phyloP scores from a whole-genome alignment of 805 yeast species.

The Tetrapisispora namnaoensis region DNA sequence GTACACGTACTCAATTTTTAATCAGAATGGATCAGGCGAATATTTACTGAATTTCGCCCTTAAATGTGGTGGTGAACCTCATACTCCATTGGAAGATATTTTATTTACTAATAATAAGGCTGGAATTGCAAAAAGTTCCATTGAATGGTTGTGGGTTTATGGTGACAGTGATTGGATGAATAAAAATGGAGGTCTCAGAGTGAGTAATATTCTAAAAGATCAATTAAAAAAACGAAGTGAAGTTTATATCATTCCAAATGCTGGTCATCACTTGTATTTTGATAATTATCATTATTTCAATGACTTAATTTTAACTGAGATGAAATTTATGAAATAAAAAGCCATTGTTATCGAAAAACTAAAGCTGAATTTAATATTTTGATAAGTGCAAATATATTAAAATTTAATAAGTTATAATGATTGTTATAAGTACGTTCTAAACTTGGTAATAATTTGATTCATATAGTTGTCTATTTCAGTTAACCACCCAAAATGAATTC shows the following conservation, averaged over 20 bases:
- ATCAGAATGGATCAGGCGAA: slow-evolving; percentile 85
- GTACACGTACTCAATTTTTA: slow-evolving; percentile 78
- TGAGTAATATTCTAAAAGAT: slow-evolving; percentile 21
- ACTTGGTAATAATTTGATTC: too few relatives aligned
- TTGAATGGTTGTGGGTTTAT: slow-evolving; percentile 73
- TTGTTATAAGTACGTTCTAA: too few relatives aligned
- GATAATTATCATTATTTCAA: slow-evolving; percentile 39
- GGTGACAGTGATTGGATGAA: slow-evolving; percentile 75
- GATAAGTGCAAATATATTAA: too few relatives aligned
- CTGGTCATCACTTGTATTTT: slow-evolving; percentile 75
- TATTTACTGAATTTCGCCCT: slow-evolving; percentile 75
- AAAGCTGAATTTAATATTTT: too few relatives aligned
- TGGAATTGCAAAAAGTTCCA: slow-evolving; percentile 36
- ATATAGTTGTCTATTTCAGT: too few relatives aligned
- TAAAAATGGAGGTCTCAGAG: slow-evolving; percentile 31
- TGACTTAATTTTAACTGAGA: background rate
- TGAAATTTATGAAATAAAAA: background rate
- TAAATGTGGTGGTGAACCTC: slow-evolving; percentile 86
- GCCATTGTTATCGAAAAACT: too few relatives aligned
- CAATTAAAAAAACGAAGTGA: slow-evolving; percentile 19
- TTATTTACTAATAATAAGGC: slow-evolving; percentile 7
- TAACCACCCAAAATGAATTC: too few relatives aligned
- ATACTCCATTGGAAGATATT: slow-evolving; percentile 51
- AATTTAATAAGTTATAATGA: too few relatives aligned
- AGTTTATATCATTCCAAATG: slow-evolving; percentile 38